Conservation (phyloP, 257 asterid species). For the Solanum medicagineum region DNA sequence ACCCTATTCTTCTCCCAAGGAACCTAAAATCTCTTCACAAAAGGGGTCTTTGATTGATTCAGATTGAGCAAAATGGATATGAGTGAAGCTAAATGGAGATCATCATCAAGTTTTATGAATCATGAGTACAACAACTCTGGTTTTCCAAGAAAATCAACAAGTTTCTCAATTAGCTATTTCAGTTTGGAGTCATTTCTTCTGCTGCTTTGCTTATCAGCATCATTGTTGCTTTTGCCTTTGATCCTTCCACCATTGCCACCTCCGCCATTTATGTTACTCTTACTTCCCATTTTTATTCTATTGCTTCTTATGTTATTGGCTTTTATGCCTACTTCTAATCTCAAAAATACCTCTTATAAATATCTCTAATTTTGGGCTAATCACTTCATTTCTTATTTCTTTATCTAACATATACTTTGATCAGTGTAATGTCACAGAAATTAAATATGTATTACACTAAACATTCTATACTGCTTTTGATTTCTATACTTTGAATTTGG, state of each 20-base stretch:
- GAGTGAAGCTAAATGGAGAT: not conserved
- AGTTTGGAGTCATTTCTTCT: slow-evolving; percentile 38
- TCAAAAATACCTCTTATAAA: not conserved
- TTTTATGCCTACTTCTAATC: slow-evolving; percentile 55
- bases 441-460: not conserved
- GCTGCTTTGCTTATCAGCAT: slow-evolving; percentile 42
- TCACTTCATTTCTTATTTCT: not conserved
- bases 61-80: not conserved
- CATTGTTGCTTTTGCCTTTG: slow-evolving; percentile 54
- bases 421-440: not conserved
- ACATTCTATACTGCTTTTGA: not conserved
- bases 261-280: slow-evolving; percentile 57
- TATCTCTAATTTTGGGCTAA: not conserved
- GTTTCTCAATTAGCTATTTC: slow-evolving; percentile 23
- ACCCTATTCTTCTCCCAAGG: not conserved
- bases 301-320: slow-evolving; percentile 54
- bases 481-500: not conserved
- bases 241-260: slow-evolving; percentile 76
- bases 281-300: slow-evolving; percentile 47
- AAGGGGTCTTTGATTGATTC: too few species aligned
- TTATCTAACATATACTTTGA: not conserved
- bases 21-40: too few species aligned
- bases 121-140: not conserved
- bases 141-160: not conserved
- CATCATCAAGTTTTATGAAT: not conserved